A percentile compares a stretch with the other conserved stretches of the same genome.
Evolutionary conservation across 805 yeast genomes (phyloP).

Genomic region (Myxozyma nipponensis): DNA sequence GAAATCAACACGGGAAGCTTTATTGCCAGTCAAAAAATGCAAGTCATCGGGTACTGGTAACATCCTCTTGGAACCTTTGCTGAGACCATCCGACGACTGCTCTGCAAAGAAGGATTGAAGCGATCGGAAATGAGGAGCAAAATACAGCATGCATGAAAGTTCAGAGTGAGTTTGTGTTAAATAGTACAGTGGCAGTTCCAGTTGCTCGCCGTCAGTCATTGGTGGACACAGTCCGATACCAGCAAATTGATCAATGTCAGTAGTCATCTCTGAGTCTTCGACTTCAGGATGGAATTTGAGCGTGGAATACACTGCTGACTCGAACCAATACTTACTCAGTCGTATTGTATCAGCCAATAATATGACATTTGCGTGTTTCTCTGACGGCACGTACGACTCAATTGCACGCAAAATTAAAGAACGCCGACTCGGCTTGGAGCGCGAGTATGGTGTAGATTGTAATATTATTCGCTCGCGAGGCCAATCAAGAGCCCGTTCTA

Average conservation of each 20-base stretch:
- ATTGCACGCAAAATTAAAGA: slow-evolving; percentile 7
- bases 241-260: slow-evolving; percentile 4
- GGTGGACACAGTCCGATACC: slow-evolving; percentile 20
- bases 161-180: slow-evolving; percentile 15
- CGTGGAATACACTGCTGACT: slow-evolving; percentile 8
- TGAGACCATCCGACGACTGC: neutral
- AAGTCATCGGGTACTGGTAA: slow-evolving; percentile 17
- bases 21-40: neutral
- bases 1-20: slow-evolving; percentile 7
- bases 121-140: slow-evolving; percentile 21
- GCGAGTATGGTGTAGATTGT: slow-evolving; percentile 7
- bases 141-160: slow-evolving; percentile 15
- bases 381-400: slow-evolving; percentile 20
- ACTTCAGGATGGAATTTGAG: slow-evolving; percentile 12
- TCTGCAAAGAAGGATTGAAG: slow-evolving; percentile 13
- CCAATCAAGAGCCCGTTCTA: slow-evolving; percentile 16
- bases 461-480: slow-evolving; percentile 21
- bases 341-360: slow-evolving; percentile 19
- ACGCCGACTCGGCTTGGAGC: slow-evolving; percentile 1
- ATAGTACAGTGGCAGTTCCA: slow-evolving; percentile 1
- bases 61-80: slow-evolving; percentile 3
- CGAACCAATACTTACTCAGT: slow-evolving; percentile 21
- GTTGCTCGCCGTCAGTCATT: neutral
- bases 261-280: slow-evolving; percentile 6
- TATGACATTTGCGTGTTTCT: slow-evolving; percentile 14